Percentiles rank a stretch among this genome's conserved stretches.
These are phyloP conservation scores for Podaxis pistillaris DNA, from an alignment of 768 basidiomycete species.

Conservation along the genomic window DNA sequence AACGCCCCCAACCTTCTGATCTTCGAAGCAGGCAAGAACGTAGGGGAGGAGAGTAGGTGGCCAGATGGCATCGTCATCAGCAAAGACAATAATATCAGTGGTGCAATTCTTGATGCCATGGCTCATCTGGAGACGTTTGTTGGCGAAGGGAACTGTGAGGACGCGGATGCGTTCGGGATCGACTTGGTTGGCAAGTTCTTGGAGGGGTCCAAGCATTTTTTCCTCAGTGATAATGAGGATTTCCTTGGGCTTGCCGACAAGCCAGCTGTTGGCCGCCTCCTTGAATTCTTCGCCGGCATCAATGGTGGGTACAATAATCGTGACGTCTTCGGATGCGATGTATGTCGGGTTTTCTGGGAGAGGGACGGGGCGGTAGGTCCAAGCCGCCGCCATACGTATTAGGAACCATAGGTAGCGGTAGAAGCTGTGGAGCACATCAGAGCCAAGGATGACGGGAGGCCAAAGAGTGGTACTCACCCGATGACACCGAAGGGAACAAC, in stretches of 20 bases:
- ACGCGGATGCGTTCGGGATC: constrained; percentile 84
- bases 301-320: constrained; percentile 94
- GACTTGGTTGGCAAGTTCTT: constrained; percentile 86
- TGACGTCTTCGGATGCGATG: constrained; percentile 88
- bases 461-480: constrained; percentile 46
- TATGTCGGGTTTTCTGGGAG: constrained; percentile 90
- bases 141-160: constrained; percentile 88
- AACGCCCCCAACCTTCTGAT: constrained; percentile 90
- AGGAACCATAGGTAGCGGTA: constrained; percentile 93
- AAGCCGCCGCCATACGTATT: constrained; percentile 78
- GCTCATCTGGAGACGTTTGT: constrained; percentile 92
- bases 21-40: constrained; percentile 90
- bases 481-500: constrained; percentile 90
- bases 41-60: constrained; percentile 87
- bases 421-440: constrained; percentile 49
- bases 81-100: constrained; percentile 93
- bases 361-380: constrained; percentile 85
- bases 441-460: neutral
- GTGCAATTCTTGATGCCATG: constrained; percentile 89
- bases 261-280: constrained; percentile 90
- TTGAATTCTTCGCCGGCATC: constrained; percentile 96
- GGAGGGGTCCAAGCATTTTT: constrained; percentile 85
- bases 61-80: constrained; percentile 96
- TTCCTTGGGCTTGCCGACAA: constrained; percentile 87
- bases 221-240: constrained; percentile 75